Percentiles rank a stretch among this genome's conserved stretches.
phyloP scores from a whole-genome alignment of 106 monocot genomes.

The Dioscorea alata region DNA sequence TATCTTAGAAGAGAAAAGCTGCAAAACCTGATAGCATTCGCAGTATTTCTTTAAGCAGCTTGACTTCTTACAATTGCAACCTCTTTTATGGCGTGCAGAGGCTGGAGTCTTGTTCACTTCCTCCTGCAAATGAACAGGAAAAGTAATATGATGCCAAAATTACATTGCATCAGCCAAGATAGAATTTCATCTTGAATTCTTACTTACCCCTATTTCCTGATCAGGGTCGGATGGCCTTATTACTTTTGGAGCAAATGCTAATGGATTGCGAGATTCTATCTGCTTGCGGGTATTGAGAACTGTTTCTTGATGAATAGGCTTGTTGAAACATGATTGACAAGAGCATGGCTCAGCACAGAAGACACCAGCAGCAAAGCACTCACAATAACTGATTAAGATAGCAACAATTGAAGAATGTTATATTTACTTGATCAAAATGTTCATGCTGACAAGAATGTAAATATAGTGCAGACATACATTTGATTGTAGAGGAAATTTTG shows the following conservation, averaged over 20 bases:
- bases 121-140: conserved; percentile 26
- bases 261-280: conserved; percentile 94
- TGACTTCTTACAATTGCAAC: conserved; percentile 98
- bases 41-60: conserved; percentile 97
- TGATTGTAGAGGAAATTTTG: too few species aligned
- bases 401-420: not conserved
- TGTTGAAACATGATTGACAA: conserved; percentile 93
- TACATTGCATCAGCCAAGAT: not conserved
- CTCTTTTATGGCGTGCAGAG: conserved; percentile 94
- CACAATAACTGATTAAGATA: conserved; percentile 68
- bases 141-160: not conserved
- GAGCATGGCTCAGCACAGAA: conserved; percentile 89
- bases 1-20: conserved; percentile 4
- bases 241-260: conserved; percentile 99
- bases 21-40: conserved; percentile 90
- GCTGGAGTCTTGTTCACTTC: conserved; percentile 89
- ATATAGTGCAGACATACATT: too few species aligned
- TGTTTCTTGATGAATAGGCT: conserved; percentile 78
- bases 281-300: conserved; percentile 93
- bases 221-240: conserved; percentile 42
- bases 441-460: too few species aligned
- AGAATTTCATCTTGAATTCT: not conserved
- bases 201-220: conserved; percentile 54
- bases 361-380: conserved; percentile 94
- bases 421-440: too few species aligned